These are phyloP conservation scores for Brettanomyces bruxellensis DNA, from an alignment of 805 yeast genomes.

Conservation along the genomic window DNA sequence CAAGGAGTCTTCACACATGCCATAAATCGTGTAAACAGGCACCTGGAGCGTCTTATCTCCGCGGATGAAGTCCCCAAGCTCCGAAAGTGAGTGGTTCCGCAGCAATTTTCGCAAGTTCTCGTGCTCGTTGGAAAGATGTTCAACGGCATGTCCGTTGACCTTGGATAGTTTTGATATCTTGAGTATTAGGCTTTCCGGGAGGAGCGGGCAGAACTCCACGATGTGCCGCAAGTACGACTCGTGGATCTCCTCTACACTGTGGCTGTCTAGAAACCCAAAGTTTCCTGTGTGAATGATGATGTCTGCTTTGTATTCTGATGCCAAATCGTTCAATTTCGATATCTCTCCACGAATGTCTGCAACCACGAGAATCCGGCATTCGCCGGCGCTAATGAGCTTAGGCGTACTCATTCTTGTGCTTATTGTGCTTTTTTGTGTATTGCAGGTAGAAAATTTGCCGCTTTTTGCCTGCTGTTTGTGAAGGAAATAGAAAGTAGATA, in stretches of 20 bases:
- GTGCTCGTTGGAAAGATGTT: slow-evolving; percentile 28
- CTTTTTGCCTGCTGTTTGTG: no score
- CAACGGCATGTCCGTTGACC: slow-evolving; percentile 32
- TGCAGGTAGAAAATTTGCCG: no score
- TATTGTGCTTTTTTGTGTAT: no score
- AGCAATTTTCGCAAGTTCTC: slow-evolving; percentile 27
- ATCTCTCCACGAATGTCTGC: slow-evolving; percentile 53
- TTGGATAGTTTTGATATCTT: slow-evolving; percentile 45
- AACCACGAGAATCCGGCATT: slow-evolving; percentile 17
- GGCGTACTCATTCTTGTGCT: background rate
- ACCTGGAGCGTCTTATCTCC: slow-evolving; percentile 35
- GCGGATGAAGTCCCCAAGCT: slow-evolving; percentile 37
- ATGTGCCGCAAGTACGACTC: slow-evolving; percentile 55
- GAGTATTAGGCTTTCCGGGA: slow-evolving; percentile 39
- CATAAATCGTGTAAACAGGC: slow-evolving; percentile 74
- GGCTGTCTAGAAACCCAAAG: slow-evolving; percentile 65
- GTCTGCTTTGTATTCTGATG: slow-evolving; percentile 36
- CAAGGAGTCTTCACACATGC: slow-evolving; percentile 65
- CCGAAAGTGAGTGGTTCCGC: slow-evolving; percentile 35
- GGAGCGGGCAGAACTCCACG: slow-evolving; percentile 55
- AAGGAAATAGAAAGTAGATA: no score
- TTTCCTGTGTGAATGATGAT: slow-evolving; percentile 65
- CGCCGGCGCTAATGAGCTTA: slow-evolving; percentile 14
- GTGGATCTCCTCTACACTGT: slow-evolving; percentile 43
- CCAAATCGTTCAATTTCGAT: slow-evolving; percentile 40